Evolutionary conservation across 2,329 filamentous ascomycete species (phyloP), one percentile per base, ranked within the genome.

Genomic region (Fonsecaea erecta): DNA sequence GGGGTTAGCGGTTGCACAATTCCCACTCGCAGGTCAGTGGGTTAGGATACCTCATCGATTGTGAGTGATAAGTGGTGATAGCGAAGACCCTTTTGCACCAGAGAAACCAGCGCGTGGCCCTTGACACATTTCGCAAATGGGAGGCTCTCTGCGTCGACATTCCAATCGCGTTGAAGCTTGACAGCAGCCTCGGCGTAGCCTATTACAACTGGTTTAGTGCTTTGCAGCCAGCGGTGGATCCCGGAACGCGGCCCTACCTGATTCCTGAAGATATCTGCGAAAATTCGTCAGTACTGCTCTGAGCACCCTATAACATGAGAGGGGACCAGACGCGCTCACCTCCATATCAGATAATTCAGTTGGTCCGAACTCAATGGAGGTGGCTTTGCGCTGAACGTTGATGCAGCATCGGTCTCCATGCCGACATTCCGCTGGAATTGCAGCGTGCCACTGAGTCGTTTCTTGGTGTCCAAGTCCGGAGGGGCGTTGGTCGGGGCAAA

Each of bases 301-400:
- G n/a, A n/a, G n/a, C n/a, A n/a, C n/a, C n/a, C n/a, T n/a, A n/a
- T n/a, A 35, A 21, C 30, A 35, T 43, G 40, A 26, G 18, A 18
- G 30, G 11, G 35, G 28, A 60, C 26, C 56, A 37, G 30, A 48
- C n/a, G 60, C 16, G 77, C 81, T 63, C 83, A 88, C 82, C 86
- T 86, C 83, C 86, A 88, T 77, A 90, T 87, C 74, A 89, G 80
- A 78, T 89, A 88, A 79, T 89, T 90, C 75, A 90, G 83, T 75
- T 88, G 86, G 80, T 89, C 83, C 70, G 82, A 84, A 72, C 80
- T 84, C 68, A 86, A 78, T 60, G 69, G 68, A 54, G 71, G 70
- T 30, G 71, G 70, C 64, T 67, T 71, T 62, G 81, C 73, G 77
- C 79, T 68, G 64, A 69, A 66, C 18, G 67, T 68, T 43, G 69